Conservation (phyloP, 345 rosid genomes). For the Euphorbia lathyris region DNA sequence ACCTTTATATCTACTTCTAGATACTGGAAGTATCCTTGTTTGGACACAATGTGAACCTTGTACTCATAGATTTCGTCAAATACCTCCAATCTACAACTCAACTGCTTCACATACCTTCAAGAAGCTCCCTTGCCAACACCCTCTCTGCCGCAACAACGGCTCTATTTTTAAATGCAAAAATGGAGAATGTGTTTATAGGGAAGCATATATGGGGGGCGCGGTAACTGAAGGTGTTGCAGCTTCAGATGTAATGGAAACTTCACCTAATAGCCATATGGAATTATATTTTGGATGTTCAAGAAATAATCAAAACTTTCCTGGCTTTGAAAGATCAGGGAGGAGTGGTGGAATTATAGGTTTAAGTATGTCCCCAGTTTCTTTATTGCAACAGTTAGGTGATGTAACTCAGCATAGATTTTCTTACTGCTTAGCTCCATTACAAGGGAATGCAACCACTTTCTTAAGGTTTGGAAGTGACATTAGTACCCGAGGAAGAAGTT, state of each 20-base stretch:
- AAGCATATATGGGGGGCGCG: not conserved
- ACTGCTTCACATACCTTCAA: conserved; percentile 3
- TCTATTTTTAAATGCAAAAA: not conserved
- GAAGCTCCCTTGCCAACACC: conserved; percentile 16
- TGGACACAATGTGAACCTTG: conserved; percentile 2
- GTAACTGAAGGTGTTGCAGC: not conserved
- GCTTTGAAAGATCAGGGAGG: not conserved
- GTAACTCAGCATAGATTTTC: too few relatives aligned
- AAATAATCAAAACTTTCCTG: not conserved
- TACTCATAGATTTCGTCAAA: not conserved
- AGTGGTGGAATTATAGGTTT: too few relatives aligned
- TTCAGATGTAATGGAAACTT: not conserved
- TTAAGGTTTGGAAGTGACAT: too few relatives aligned
- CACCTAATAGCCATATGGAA: not conserved
- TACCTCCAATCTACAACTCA: not conserved
- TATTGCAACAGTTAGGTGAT: too few relatives aligned
- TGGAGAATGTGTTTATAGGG: not conserved
- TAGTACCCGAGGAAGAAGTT: too few relatives aligned
- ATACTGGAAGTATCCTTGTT: not conserved
- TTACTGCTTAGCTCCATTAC: too few relatives aligned
- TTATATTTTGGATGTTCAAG: not conserved
- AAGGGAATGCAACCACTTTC: not conserved
- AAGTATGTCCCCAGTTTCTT: too few relatives aligned
- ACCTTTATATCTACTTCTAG: not conserved
- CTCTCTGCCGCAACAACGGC: not conserved